Percentiles rank a stretch among this genome's conserved stretches.
Conservation (phyloP, 2,329 filamentous ascomycete genomes). For the Curvularia spicifera region DNA sequence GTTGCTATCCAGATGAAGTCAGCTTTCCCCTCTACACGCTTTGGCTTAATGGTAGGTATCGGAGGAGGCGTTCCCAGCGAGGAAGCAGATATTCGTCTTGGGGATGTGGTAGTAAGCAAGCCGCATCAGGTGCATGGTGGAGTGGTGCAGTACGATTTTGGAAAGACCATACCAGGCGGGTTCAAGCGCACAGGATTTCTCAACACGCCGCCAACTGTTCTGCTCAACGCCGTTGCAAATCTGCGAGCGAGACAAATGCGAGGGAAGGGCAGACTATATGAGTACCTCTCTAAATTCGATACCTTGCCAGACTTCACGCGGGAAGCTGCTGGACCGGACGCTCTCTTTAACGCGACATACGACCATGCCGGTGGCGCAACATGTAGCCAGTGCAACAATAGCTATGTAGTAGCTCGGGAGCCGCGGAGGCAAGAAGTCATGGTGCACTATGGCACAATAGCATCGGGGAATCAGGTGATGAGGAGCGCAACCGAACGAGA, state of each 20-base stretch:
- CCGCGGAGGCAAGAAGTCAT: no score
- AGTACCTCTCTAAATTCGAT: neutral
- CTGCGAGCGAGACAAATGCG: slow-evolving; percentile 9
- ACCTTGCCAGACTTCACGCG: neutral
- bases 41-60: slow-evolving; percentile 54
- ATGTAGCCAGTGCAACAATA: neutral
- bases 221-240: slow-evolving; percentile 17
- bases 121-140: slow-evolving; percentile 3
- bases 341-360: slow-evolving; percentile 25
- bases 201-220: slow-evolving; percentile 14
- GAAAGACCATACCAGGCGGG: slow-evolving; percentile 9
- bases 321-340: slow-evolving; percentile 13
- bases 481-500: no score
- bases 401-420: no score
- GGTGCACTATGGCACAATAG: no score
- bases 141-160: slow-evolving; percentile 4
- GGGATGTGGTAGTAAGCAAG: slow-evolving; percentile 15
- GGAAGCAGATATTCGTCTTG: slow-evolving; percentile 14
- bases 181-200: slow-evolving; percentile 17
- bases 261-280: neutral
- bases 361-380: slow-evolving; percentile 14
- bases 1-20: slow-evolving; percentile 37
- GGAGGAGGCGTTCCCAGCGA: slow-evolving; percentile 37
- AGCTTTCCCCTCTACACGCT: slow-evolving; percentile 40
- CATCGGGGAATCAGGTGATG: no score